Conservation (phyloP, 2,329 filamentous ascomycete genomes). For the Ilyonectria robusta region DNA sequence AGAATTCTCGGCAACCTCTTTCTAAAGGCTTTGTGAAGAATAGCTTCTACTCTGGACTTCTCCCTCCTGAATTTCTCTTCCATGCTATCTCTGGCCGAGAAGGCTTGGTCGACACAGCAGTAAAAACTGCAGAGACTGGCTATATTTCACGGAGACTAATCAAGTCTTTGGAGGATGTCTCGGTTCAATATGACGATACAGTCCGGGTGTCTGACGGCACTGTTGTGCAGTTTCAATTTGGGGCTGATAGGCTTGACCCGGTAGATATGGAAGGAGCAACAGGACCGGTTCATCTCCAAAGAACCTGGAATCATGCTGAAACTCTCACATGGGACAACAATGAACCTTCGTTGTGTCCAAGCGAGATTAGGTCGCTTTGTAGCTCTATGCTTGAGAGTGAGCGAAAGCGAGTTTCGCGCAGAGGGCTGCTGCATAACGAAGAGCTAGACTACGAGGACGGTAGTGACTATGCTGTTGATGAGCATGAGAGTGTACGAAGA, state of each 20-base stretch:
- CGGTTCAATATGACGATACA: conserved; percentile 93
- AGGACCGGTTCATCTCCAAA: conserved; percentile 91
- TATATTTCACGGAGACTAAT: conserved; percentile 99
- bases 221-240: conserved; percentile 97
- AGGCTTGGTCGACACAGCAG: conserved; percentile 97
- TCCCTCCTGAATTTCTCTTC: conserved; percentile 95
- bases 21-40: conserved; percentile 98
- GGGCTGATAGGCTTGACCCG: conserved; percentile 94
- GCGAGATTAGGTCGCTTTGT: conserved; percentile 80
- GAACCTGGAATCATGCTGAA: conserved; percentile 88
- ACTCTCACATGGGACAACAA: conserved; percentile 83
- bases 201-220: conserved; percentile 90
- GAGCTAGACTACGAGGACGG: conserved; percentile 78
- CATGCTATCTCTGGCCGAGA: conserved; percentile 99
- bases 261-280: conserved; percentile 98
- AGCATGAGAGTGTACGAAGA: conserved; percentile 84
- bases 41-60: conserved; percentile 94
- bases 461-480: conserved; percentile 78
- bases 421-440: conserved; percentile 72
- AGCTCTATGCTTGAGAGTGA: conserved; percentile 77
- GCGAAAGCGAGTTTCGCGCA: conserved; percentile 73
- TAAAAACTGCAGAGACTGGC: conserved; percentile 98
- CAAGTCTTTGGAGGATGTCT: conserved; percentile 97
- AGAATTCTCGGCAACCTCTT: conserved; percentile 90
- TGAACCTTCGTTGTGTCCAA: conserved; percentile 80